Percentiles rank a stretch among this genome's conserved stretches.
Conservation (phyloP, 176 grass and related monocot genomes). For the Oryza meridionalis region DNA sequence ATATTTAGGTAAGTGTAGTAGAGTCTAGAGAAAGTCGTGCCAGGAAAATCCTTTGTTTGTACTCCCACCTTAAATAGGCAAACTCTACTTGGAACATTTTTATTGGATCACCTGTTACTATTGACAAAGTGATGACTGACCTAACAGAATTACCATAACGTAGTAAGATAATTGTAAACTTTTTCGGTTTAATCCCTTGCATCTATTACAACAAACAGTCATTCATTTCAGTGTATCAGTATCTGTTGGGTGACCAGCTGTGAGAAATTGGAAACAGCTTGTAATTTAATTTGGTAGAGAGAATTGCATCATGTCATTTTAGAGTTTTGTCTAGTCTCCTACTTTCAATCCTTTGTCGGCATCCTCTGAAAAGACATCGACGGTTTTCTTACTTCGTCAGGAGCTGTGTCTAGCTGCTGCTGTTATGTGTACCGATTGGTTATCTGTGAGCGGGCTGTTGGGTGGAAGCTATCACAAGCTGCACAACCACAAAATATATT, state of each 20-base stretch:
- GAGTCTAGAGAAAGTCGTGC: neutral
- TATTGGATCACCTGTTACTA: neutral
- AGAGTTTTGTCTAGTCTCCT: neutral
- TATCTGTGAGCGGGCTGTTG: neutral
- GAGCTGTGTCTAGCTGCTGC: neutral
- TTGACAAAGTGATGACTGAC: neutral
- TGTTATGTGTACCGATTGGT: neutral
- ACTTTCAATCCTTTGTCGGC: constrained; percentile 5
- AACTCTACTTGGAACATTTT: neutral
- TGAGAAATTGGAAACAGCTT: neutral
- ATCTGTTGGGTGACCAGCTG: neutral
- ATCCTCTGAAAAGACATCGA: neutral
- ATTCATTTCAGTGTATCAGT: neutral
- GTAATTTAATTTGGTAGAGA: neutral
- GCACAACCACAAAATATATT: neutral
- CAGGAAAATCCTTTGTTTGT: neutral
- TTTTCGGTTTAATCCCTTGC: neutral
- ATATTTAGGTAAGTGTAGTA: neutral
- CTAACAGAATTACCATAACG: neutral
- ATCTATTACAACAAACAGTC: neutral
- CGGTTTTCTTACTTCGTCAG: neutral
- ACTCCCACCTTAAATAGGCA: neutral
- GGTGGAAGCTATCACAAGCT: constrained; percentile 1
- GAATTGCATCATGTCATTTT: neutral
- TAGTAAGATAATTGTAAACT: neutral